Percentiles rank a stretch among this genome's conserved stretches.
Evolutionary conservation across 1,284 basidiomycete genomes (phyloP).

Genomic region (Apiotrichum gracile): DNA sequence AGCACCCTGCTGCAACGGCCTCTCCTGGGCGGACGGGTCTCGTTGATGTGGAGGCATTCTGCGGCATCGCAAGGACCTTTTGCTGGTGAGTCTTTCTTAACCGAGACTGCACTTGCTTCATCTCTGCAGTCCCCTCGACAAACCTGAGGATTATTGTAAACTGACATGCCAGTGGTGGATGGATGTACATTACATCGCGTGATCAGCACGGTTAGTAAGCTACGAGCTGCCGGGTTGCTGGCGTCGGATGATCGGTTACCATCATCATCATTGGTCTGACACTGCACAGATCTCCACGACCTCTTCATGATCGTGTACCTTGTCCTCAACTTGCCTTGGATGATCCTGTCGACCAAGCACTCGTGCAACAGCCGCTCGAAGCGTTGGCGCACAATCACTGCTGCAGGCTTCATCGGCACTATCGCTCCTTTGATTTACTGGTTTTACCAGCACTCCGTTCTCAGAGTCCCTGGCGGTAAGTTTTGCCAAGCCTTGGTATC

Average conservation of each 20-base stretch:
- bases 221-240: not conserved
- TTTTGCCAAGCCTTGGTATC: not conserved
- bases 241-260: not conserved
- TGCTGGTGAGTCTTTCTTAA: constrained; percentile 53
- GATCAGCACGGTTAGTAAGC: constrained; percentile 45
- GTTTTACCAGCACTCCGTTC: constrained; percentile 75
- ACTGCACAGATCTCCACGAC: constrained; percentile 64
- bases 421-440: constrained; percentile 73
- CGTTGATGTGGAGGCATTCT: constrained; percentile 51
- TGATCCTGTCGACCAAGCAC: constrained; percentile 63
- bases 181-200: constrained; percentile 75
- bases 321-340: constrained; percentile 77
- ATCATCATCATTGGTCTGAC: too few species aligned
- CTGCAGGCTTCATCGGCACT: constrained; percentile 56
- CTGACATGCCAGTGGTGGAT: constrained; percentile 54
- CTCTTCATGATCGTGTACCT: constrained; percentile 83
- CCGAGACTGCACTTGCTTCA: too few species aligned
- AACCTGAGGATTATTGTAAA: not conserved
- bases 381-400: constrained; percentile 6
- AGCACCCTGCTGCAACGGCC: not conserved
- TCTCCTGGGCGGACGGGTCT: not conserved
- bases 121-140: too few species aligned
- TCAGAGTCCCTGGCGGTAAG: constrained; percentile 69
- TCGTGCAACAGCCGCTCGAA: constrained; percentile 10
- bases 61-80: constrained; percentile 69